Evolutionary conservation across 805 yeast genomes (phyloP).

Genomic region (Yarrowia osloensis): DNA sequence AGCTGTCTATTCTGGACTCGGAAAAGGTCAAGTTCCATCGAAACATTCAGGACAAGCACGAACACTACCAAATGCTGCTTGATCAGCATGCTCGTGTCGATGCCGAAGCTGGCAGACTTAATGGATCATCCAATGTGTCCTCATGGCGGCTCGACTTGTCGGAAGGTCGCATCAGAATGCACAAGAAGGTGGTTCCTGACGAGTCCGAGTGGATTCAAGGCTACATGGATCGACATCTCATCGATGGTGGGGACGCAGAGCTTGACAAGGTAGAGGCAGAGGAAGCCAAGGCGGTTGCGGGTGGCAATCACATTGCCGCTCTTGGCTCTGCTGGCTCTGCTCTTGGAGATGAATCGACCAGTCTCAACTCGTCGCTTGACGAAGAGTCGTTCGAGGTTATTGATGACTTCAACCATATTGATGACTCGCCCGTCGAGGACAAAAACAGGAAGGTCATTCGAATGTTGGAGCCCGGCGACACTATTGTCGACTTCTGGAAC

Average conservation of each 20-base stretch:
- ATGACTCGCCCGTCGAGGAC: slow-evolving; percentile 49
- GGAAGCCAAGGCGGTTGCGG: neutral
- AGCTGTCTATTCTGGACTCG: slow-evolving; percentile 37
- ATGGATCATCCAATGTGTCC: slow-evolving; percentile 35
- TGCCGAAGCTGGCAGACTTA: slow-evolving; percentile 40
- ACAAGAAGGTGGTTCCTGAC: slow-evolving; percentile 60
- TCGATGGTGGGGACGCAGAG: slow-evolving; percentile 12
- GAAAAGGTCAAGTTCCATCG: slow-evolving; percentile 51
- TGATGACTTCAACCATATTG: slow-evolving; percentile 37
- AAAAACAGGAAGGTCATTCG: slow-evolving; percentile 73
- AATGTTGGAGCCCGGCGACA: slow-evolving; percentile 68
- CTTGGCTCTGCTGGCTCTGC: neutral
- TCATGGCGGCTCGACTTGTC: slow-evolving; percentile 62
- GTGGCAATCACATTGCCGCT: neutral
- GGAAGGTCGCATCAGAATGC: slow-evolving; percentile 69
- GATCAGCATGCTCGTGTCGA: slow-evolving; percentile 53
- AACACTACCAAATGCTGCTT: slow-evolving; percentile 54
- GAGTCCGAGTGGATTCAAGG: slow-evolving; percentile 43
- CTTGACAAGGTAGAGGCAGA: neutral
- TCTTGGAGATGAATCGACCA: neutral
- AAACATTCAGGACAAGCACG: slow-evolving; percentile 64
- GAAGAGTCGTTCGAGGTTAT: slow-evolving; percentile 39
- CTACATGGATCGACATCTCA: slow-evolving; percentile 10
- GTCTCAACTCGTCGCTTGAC: slow-evolving; percentile 1
- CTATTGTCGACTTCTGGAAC: slow-evolving; percentile 71